These are phyloP conservation scores for Solanum bulbocastanum DNA, from an alignment of 257 asterid genomes.

Conservation along the genomic window DNA sequence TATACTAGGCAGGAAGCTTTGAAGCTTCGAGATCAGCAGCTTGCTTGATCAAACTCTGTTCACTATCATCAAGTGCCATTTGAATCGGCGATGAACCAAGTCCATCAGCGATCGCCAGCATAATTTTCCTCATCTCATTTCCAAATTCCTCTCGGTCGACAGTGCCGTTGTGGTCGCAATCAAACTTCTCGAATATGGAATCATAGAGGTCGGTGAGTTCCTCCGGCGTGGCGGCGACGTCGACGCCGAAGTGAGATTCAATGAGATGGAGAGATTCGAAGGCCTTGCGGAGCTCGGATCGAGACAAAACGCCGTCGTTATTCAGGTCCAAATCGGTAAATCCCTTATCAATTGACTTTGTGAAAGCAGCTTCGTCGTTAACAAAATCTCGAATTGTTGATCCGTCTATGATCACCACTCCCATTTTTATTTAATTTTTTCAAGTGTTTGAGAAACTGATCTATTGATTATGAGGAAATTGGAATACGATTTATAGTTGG, in stretches of 20 bases:
- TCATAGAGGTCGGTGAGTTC: constrained; percentile 71
- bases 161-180: constrained; percentile 47
- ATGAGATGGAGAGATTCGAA: constrained; percentile 67
- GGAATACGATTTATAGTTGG: neutral
- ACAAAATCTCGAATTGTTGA: constrained; percentile 57
- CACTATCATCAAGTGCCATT: constrained; percentile 83
- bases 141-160: constrained; percentile 59
- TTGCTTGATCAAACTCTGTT: constrained; percentile 43
- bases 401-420: constrained; percentile 73
- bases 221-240: constrained; percentile 61
- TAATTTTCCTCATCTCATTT: constrained; percentile 55
- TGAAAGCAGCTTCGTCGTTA: constrained; percentile 45
- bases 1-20: neutral
- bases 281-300: constrained; percentile 73
- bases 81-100: constrained; percentile 74
- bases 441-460: neutral
- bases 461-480: neutral
- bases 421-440: constrained; percentile 24
- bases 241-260: constrained; percentile 75
- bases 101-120: constrained; percentile 85
- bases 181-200: constrained; percentile 60
- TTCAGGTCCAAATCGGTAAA: constrained; percentile 56
- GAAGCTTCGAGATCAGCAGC: constrained; percentile 92
- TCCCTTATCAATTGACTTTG: constrained; percentile 42
- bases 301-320: constrained; percentile 77